Evolutionary conservation across 2,329 filamentous ascomycete species (phyloP).

Genomic region (Cercospora berteroae): DNA sequence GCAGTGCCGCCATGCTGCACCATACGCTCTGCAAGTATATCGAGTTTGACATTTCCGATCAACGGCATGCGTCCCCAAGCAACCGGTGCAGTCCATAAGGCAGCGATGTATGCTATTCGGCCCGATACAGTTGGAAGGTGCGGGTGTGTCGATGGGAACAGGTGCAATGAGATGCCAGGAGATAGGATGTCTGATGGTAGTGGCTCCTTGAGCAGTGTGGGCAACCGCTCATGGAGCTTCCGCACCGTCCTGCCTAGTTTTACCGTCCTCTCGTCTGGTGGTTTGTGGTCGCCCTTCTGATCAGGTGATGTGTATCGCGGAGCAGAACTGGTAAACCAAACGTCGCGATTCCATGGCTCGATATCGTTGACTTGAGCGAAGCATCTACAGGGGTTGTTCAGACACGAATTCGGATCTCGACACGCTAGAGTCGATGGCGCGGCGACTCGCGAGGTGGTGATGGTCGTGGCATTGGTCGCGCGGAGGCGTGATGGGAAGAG

Average conservation of each 20-base stretch:
- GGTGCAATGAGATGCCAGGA: constrained; percentile 60
- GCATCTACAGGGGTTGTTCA: constrained; percentile 30
- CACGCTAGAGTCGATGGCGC: constrained; percentile 10
- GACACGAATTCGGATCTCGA: constrained; percentile 26
- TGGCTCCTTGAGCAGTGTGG: constrained; percentile 59
- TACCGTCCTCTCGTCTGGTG: constrained; percentile 58
- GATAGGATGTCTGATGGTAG: constrained; percentile 62
- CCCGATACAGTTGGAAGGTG: constrained; percentile 91
- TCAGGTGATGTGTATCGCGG: constrained; percentile 27
- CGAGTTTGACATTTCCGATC: constrained; percentile 82
- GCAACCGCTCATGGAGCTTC: constrained; percentile 61
- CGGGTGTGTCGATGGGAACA: constrained; percentile 73
- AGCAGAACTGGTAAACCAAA: constrained; percentile 47
- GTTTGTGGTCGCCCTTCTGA: constrained; percentile 39
- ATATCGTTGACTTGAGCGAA: constrained; percentile 35
- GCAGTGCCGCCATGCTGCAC: constrained; percentile 53
- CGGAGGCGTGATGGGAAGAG: constrained; percentile 44
- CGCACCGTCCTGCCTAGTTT: constrained; percentile 63
- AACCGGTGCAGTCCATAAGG: constrained; percentile 91
- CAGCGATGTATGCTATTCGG: constrained; percentile 84
- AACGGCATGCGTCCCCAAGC: constrained; percentile 93
- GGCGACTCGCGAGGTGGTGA: constrained; percentile 2
- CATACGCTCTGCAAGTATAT: constrained; percentile 89
- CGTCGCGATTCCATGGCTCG: constrained; percentile 35
- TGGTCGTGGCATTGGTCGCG: constrained; percentile 14